A percentile compares a stretch with the other conserved stretches of the same genome.
phyloP scores from a whole-genome alignment of 1,284 basidiomycete genomes.

The Cutaneotrichosporon sp. region DNA sequence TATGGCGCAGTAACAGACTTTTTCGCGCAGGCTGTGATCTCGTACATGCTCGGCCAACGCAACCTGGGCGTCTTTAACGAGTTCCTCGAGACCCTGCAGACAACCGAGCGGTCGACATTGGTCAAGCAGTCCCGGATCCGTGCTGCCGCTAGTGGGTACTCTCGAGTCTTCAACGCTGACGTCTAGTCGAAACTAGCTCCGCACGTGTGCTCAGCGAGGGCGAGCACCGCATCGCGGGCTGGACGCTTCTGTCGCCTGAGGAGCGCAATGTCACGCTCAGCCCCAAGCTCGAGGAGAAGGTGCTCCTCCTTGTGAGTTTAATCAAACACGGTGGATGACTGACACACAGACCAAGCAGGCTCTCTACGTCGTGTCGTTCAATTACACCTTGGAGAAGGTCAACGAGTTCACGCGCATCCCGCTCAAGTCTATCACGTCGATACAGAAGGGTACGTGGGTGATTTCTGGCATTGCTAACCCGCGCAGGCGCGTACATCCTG shows the following conservation, averaged over 20 bases:
- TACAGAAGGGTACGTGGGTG: constrained; percentile 70
- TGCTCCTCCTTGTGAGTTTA: constrained; percentile 68
- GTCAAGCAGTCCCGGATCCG: constrained; percentile 80
- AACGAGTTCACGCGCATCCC: constrained; percentile 84
- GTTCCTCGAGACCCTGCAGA: constrained; percentile 76
- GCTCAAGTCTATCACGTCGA: constrained; percentile 71
- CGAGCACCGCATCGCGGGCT: constrained; percentile 73
- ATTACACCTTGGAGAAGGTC: constrained; percentile 85
- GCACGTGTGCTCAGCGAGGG: constrained; percentile 73
- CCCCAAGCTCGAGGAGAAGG: constrained; percentile 84
- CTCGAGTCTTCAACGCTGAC: not conserved
- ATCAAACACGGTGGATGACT: not conserved
- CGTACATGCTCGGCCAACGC: constrained; percentile 80
- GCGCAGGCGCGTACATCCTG: constrained; percentile 61
- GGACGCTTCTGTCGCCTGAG: constrained; percentile 85
- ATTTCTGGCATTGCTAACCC: not conserved
- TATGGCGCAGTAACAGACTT: constrained; percentile 72
- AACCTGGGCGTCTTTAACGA: constrained; percentile 80
- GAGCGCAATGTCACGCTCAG: constrained; percentile 66
- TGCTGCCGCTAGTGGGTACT: constrained; percentile 63
- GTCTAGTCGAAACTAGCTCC: constrained; percentile 67
- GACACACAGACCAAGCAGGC: constrained; percentile 57
- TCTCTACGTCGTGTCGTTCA: constrained; percentile 70
- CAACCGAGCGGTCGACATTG: constrained; percentile 81
- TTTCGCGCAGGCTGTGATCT: constrained; percentile 91